phyloP scores from a whole-genome alignment of 192 early-diverging fungal species.

The Funneliformis mosseae region DNA sequence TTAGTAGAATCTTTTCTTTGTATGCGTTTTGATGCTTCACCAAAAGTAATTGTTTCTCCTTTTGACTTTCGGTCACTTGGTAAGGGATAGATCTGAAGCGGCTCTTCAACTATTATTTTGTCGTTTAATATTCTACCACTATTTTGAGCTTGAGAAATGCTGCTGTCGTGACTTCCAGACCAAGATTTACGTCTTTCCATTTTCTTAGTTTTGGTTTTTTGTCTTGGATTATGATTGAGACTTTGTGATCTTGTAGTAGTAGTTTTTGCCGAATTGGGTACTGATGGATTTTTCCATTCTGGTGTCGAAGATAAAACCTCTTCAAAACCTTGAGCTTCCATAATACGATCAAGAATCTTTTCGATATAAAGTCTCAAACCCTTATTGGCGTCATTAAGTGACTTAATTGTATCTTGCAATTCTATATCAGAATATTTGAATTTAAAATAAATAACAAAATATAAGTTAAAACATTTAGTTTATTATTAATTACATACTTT shows the following conservation, averaged over 20 bases:
- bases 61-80: not conserved
- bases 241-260: not conserved
- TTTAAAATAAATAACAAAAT: too few relatives aligned
- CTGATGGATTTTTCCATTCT: constrained; percentile 1
- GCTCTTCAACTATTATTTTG: not conserved
- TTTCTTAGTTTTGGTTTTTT: not conserved
- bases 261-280: constrained; percentile 1
- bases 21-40: not conserved
- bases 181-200: constrained; percentile 23
- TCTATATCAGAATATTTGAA: constrained; percentile 36
- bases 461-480: too few relatives aligned
- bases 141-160: not conserved
- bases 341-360: constrained; percentile 76
- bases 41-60: not conserved
- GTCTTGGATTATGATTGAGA: not conserved
- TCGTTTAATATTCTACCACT: too few relatives aligned
- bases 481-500: constrained; percentile 27
- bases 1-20: constrained; percentile 17
- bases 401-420: constrained; percentile 62
- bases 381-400: constrained; percentile 65
- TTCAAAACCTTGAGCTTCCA: constrained; percentile 43
- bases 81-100: not conserved
- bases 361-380: constrained; percentile 72
- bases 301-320: constrained; percentile 8
- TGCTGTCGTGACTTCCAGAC: not conserved